Conservation (phyloP, 805 yeast genomes). For the Saccharomycopsis synnaedendra region DNA sequence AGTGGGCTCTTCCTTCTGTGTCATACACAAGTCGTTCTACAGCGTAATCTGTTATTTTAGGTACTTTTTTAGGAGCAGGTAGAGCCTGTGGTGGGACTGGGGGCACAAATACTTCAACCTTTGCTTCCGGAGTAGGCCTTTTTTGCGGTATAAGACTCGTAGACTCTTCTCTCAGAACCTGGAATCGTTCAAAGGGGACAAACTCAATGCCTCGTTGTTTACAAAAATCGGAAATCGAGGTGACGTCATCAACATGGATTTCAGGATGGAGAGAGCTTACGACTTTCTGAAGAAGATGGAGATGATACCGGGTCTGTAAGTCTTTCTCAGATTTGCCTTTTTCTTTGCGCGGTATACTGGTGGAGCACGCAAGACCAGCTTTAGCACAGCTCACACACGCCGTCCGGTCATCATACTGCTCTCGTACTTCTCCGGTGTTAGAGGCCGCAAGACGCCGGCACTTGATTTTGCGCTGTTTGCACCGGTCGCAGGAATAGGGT, state of each 20-base stretch:
- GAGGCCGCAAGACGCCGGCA: conserved; percentile 5
- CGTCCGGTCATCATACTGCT: conserved; percentile 9
- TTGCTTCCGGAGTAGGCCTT: too few relatives aligned
- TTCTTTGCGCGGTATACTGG: conserved; percentile 10
- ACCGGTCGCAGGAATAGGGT: conserved; percentile 12
- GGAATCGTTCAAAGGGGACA: too few relatives aligned
- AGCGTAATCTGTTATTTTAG: conserved; percentile 4
- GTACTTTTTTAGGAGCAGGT: neutral
- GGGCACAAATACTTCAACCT: too few relatives aligned
- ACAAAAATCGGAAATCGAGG: conserved; percentile 1
- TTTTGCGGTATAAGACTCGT: too few relatives aligned
- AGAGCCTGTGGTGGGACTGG: too few relatives aligned
- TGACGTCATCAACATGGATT: conserved; percentile 3
- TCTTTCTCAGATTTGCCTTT: too few relatives aligned
- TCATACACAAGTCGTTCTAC: conserved; percentile 22
- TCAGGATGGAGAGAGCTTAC: conserved; percentile 9
- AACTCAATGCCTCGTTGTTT: neutral
- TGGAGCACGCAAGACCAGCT: conserved; percentile 9
- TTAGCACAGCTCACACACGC: conserved; percentile 11
- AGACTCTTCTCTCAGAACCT: too few relatives aligned
- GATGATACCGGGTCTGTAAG: too few relatives aligned
- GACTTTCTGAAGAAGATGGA: neutral
- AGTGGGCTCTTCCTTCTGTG: conserved; percentile 35
- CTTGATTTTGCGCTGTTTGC: conserved; percentile 14
- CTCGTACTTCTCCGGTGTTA: conserved; percentile 1